Evolutionary conservation across 2,329 filamentous ascomycete genomes (phyloP).

Genomic region (Aspergillus tanneri): DNA sequence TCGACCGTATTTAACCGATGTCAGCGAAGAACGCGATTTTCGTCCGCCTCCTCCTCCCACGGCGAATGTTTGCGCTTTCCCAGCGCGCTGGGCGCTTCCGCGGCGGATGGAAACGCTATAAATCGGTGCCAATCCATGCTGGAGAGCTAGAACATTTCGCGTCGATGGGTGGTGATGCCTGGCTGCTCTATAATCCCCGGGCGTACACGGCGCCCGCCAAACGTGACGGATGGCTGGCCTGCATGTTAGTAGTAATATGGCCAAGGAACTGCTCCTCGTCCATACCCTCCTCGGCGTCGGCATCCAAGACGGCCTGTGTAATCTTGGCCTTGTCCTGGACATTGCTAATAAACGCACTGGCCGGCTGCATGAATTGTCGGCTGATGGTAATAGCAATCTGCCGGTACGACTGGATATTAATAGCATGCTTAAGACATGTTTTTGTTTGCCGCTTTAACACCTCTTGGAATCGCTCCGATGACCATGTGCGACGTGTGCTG

Average conservation of each 20-base stretch:
- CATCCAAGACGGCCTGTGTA: not conserved
- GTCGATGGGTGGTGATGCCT: not conserved
- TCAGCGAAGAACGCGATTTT: not conserved
- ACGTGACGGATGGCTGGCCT: not conserved
- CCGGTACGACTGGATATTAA: not conserved
- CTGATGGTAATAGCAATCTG: conserved; percentile 14
- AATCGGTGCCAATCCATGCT: not conserved
- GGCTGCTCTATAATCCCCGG: not conserved
- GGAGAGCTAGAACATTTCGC: not conserved
- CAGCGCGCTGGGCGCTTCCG: not conserved
- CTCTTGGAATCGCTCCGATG: not conserved
- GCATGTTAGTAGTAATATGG: conserved; percentile 7
- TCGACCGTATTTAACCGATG: not conserved
- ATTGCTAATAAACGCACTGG: conserved; percentile 6
- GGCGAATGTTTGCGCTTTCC: not conserved
- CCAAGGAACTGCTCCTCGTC: conserved; percentile 5
- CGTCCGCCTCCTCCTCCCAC: not conserved
- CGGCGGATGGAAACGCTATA: not conserved
- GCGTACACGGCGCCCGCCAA: not conserved
- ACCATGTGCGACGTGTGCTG: not conserved
- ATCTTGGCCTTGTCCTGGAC: not conserved
- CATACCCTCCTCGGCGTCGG: no score
- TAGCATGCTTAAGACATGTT: not conserved
- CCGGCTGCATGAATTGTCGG: conserved; percentile 5
- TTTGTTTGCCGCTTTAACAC: not conserved